Evolutionary conservation across 371 early-diverging fungal genomes (phyloP), one percentile per base, ranked within the genome.

Genomic region (Mortierella sp.): DNA sequence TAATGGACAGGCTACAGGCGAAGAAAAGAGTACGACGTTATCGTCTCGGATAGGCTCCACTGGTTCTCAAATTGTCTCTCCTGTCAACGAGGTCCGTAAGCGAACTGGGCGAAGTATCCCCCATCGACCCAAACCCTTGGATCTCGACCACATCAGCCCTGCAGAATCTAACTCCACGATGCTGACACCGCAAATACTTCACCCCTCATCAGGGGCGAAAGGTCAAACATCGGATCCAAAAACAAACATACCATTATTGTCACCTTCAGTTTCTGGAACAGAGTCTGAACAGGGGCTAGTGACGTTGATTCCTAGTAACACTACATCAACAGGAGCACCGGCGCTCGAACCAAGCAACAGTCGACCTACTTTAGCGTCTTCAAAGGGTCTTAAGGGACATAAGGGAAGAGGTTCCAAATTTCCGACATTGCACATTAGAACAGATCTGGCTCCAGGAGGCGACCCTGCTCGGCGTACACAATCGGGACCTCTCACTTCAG

Each of bases 41-140:
- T 50, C 79, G 16, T 30, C 79, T 5, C 72, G 73, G 55, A 69
- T 64, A 44, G 73, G 79, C 1, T 77, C 79, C 12, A 69, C 73
- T 19, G 73, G 79, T 7, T 77, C 79, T 0, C 73, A 72, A 50
- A 21, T 77, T 2, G 47, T 68, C 45, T 72, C 79, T 9, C 72
- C 72, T 1, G 46, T 66, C 15, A 68, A 68, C 25, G 77, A 77
- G 29, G 69, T 62, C 16, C 45, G 77, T n/a, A 77, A 77, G 53
- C 12, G 72, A 56, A 69, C 62, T 0, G 72, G 79, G 28, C 74
- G 80, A 23, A 55, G 74, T 25, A 57, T 80, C 0, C 46, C 64
- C 3, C 74, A 70, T 29, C 69, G 80, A 51, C 80, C 80, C 2
- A 30, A 56, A 47, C 80, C 80, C 7, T 44, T 80, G 52, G 70